Evolutionary conservation across 2,329 filamentous ascomycete genomes (phyloP), one percentile per base, ranked within the genome.

Genomic region (Talaromyces sp.): DNA sequence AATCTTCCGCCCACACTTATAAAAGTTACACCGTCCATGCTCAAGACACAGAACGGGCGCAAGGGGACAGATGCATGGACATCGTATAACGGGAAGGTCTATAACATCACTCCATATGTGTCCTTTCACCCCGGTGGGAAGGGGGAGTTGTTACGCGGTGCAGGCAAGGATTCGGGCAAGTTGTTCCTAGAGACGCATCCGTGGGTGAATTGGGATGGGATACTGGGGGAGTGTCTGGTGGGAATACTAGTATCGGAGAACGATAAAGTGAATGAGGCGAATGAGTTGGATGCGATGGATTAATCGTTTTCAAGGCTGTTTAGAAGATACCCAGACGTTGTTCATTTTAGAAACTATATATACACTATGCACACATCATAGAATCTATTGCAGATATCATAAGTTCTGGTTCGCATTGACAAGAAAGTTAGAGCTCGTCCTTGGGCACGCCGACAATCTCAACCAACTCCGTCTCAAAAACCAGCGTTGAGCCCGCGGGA

Each of bases 391-490:
- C 37, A 43, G 11, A 25, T 25, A 22, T 43, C 56, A 31, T 39
- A n/a, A 19, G 11, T n/a, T 43, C 6, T 31, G 43, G 52, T 13
- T 27, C n/a, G 10, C 35, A 11, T 39, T 19, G 4, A 11, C 27
- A 9, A 17, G 33, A 11, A 7, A 19, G 25, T 73, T 72, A 81
- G 65, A 81, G 70, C 72, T 82, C 80, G 72, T 81, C 79, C 74
- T 80, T 81, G 61, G 69, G 63, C 61, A 94, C 90, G 35, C 93
- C 93, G 17, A 88, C 83, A 74, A 98, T 97, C 64, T 86, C 89
- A 72, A 97, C 83, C 70, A 98, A 82, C 80, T 97, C 92, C 54
- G 93, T 97, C 82, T 96, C 92, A 75, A 98, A 97, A 62, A 98
- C 87, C 73, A 98, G 80, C 65, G 92, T 96, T 70, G 90, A 88